A percentile compares a stretch with the other conserved stretches of the same genome.
phyloP scores from a whole-genome alignment of 2,329 filamentous ascomycete genomes.

The Mycosphaerella sp. region DNA sequence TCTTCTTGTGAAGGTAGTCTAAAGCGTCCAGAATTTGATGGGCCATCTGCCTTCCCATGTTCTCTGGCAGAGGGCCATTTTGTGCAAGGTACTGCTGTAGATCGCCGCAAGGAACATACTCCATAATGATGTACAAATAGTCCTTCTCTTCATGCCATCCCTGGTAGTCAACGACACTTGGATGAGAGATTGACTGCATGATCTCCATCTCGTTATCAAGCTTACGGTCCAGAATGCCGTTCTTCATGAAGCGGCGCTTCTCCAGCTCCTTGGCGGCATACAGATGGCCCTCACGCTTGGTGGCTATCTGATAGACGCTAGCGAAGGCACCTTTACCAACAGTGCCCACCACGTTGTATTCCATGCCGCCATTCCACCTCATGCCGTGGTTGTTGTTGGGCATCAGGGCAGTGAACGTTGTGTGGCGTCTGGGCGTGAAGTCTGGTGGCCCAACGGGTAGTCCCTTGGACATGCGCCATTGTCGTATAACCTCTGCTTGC shows the following conservation, averaged over 20 bases:
- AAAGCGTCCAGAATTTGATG: slow-evolving; percentile 73
- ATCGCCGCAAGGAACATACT: slow-evolving; percentile 77
- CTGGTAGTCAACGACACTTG: slow-evolving; percentile 85
- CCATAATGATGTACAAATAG: slow-evolving; percentile 94
- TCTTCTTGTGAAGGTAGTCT: slow-evolving; percentile 76
- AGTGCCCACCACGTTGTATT: slow-evolving; percentile 74
- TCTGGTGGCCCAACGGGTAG: slow-evolving; percentile 7
- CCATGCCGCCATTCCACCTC: slow-evolving; percentile 72
- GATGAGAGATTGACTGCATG: slow-evolving; percentile 77
- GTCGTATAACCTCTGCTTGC: slow-evolving; percentile 26
- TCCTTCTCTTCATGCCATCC: slow-evolving; percentile 79
- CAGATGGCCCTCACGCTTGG: slow-evolving; percentile 72
- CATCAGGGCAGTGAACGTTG: slow-evolving; percentile 23
- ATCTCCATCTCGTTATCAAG: slow-evolving; percentile 97
- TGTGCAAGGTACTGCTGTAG: slow-evolving; percentile 65
- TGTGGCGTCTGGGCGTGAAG: slow-evolving; percentile 10
- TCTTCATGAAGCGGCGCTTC: slow-evolving; percentile 88
- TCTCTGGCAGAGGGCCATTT: slow-evolving; percentile 59
- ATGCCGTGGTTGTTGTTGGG: slow-evolving; percentile 52
- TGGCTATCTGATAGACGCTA: slow-evolving; percentile 82
- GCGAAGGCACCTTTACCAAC: slow-evolving; percentile 95
- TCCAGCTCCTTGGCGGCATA: slow-evolving; percentile 94
- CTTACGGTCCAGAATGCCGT: slow-evolving; percentile 80
- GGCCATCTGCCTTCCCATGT: slow-evolving; percentile 64
- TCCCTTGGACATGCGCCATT: slow-evolving; percentile 10